phyloP scores from a whole-genome alignment of 1,139 yeast species.

The Zhuliangozyma parablackwelliae region DNA sequence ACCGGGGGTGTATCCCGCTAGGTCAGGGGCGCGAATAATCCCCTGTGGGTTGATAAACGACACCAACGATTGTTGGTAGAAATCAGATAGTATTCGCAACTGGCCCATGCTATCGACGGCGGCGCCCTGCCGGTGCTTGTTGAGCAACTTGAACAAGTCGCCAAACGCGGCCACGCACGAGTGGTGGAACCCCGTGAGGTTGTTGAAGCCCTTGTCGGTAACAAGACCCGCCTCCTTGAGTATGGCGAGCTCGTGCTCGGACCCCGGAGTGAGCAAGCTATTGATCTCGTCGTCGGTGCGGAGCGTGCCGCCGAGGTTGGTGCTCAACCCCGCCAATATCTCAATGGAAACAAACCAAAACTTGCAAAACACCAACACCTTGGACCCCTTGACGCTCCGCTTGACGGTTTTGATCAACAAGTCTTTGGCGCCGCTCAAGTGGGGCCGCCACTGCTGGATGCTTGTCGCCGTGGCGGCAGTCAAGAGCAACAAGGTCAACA shows the following conservation, averaged over 20 bases:
- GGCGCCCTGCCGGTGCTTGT: conserved; percentile 23
- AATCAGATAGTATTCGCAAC: conserved; percentile 20
- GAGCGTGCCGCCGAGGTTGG: conserved; percentile 60
- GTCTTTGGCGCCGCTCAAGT: conserved; percentile 62
- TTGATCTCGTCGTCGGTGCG: conserved; percentile 44
- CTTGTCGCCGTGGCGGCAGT: conserved; percentile 61
- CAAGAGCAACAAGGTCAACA: conserved; percentile 54
- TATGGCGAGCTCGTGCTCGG: conserved; percentile 31
- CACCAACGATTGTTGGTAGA: conserved; percentile 13
- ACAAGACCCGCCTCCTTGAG: conserved; percentile 28
- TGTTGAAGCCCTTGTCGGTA: conserved; percentile 46
- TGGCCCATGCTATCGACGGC: conserved; percentile 11
- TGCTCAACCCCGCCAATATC: conserved; percentile 56
- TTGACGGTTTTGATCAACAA: conserved; percentile 42
- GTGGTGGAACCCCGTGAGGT: conserved; percentile 52
- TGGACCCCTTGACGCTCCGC: conserved; percentile 15
- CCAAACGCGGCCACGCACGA: conserved; percentile 41
- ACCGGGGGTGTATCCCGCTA: conserved; percentile 8
- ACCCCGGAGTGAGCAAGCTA: conserved; percentile 39
- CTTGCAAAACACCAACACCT: conserved; percentile 52
- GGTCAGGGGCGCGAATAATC: background rate
- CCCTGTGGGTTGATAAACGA: conserved; percentile 8
- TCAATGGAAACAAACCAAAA: conserved; percentile 63
- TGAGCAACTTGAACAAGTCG: conserved; percentile 46
- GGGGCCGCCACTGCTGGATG: conserved; percentile 64